Evolutionary conservation across 768 basidiomycete species (phyloP).

Genomic region (Tulasnella calospora): DNA sequence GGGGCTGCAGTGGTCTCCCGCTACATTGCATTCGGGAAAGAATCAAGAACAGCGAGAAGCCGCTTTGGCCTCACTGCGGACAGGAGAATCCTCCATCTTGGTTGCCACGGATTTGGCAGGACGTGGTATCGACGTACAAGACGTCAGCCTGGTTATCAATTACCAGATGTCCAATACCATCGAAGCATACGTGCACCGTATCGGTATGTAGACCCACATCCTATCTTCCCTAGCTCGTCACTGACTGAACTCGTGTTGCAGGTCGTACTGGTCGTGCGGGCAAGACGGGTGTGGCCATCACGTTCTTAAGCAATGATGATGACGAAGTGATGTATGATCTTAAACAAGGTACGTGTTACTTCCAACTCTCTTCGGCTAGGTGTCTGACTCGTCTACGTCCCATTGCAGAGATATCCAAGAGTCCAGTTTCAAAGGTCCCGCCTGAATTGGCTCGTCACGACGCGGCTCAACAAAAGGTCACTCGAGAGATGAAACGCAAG

Average conservation of each 20-base stretch:
- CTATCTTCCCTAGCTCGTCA: not conserved
- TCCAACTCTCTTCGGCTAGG: not conserved
- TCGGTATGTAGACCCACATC: constrained; percentile 53
- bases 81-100: constrained; percentile 79
- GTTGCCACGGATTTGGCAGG: constrained; percentile 98
- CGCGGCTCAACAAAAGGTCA: constrained; percentile 83
- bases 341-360: constrained; percentile 64
- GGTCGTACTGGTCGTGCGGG: constrained; percentile 98
- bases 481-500: constrained; percentile 93
- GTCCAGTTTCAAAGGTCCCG: constrained; percentile 85
- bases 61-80: constrained; percentile 77
- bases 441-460: constrained; percentile 87
- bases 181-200: constrained; percentile 96
- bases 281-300: constrained; percentile 88
- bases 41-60: constrained; percentile 97
- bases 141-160: constrained; percentile 93
- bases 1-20: constrained; percentile 67
- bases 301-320: constrained; percentile 93
- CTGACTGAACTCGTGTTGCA: constrained; percentile 34
- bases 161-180: constrained; percentile 96
- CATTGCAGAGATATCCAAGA: constrained; percentile 79
- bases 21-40: constrained; percentile 95
- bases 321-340: constrained; percentile 99
- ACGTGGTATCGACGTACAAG: constrained; percentile 97
- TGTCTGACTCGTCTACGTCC: not conserved